These are phyloP conservation scores for Gremmenia infestans DNA, from an alignment of 2,329 filamentous ascomycete genomes.

Conservation along the genomic window DNA sequence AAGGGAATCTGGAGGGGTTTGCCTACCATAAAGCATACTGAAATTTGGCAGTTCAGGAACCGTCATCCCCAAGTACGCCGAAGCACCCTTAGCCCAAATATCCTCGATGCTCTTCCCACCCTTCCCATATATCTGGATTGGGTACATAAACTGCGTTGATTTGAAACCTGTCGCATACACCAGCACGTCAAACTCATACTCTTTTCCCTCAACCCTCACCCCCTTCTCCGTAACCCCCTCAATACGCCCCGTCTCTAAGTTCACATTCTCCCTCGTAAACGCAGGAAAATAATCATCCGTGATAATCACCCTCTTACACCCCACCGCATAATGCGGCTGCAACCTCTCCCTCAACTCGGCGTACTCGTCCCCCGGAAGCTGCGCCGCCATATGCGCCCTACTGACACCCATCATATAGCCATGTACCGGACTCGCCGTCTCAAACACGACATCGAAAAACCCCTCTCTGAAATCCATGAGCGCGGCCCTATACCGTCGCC, in stretches of 20 bases:
- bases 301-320: conserved; percentile 51
- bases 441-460: conserved; percentile 40
- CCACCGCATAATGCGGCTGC: conserved; percentile 47
- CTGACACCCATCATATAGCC: conserved; percentile 32
- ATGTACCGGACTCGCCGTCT: conserved; percentile 9
- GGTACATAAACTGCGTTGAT: conserved; percentile 53
- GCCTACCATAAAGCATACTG: conserved; percentile 33
- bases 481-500: conserved; percentile 43
- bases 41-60: conserved; percentile 23
- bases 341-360: conserved; percentile 48
- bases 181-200: conserved; percentile 49
- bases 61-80: conserved; percentile 23
- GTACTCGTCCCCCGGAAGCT: conserved; percentile 39
- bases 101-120: conserved; percentile 38
- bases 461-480: conserved; percentile 52
- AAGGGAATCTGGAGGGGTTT: background rate
- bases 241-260: conserved; percentile 47
- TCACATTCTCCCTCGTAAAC: conserved; percentile 42
- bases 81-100: conserved; percentile 50
- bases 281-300: conserved; percentile 52
- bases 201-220: conserved; percentile 39
- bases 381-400: conserved; percentile 39
- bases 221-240: conserved; percentile 40
- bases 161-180: conserved; percentile 56
- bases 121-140: conserved; percentile 47